phyloP scores from a whole-genome alignment of 2,329 filamentous ascomycete genomes.

The Colletotrichum echinochloae region DNA sequence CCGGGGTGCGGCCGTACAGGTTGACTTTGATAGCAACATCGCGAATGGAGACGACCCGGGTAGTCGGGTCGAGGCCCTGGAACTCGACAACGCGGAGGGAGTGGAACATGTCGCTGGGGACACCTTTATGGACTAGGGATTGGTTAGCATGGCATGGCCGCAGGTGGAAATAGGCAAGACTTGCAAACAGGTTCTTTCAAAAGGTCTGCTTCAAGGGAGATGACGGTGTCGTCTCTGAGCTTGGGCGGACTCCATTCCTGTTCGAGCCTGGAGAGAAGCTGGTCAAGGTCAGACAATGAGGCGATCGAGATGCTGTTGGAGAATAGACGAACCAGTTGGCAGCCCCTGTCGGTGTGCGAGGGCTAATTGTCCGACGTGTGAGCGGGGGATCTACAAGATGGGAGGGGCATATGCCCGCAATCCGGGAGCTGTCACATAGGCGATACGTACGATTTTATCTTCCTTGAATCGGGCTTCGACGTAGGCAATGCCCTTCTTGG shows the following conservation, averaged over 20 bases:
- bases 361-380: constrained; percentile 9
- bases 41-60: constrained; percentile 5
- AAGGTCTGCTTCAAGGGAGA: constrained; percentile 32
- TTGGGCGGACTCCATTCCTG: constrained; percentile 27
- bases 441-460: constrained; percentile 2
- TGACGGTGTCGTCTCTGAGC: constrained; percentile 26
- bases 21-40: constrained; percentile 37
- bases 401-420: neutral
- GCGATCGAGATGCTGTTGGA: neutral
- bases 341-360: constrained; percentile 31
- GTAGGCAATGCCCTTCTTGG: constrained; percentile 35
- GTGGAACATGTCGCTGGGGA: constrained; percentile 30
- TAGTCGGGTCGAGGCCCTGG: constrained; percentile 33
- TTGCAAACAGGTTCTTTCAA: constrained; percentile 11
- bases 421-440: neutral
- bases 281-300: neutral
- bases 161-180: neutral
- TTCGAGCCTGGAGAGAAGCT: constrained; percentile 29
- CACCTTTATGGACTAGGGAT: constrained; percentile 11
- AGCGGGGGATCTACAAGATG: neutral
- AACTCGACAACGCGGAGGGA: constrained; percentile 36
- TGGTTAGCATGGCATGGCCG: neutral
- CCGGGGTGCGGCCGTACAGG: constrained; percentile 19
- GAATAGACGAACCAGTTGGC: constrained; percentile 12
- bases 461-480: constrained; percentile 33